Base-by-base conservation (phyloP, 208 protist genomes). In the Kentomonas sorsogonicus region DNA sequence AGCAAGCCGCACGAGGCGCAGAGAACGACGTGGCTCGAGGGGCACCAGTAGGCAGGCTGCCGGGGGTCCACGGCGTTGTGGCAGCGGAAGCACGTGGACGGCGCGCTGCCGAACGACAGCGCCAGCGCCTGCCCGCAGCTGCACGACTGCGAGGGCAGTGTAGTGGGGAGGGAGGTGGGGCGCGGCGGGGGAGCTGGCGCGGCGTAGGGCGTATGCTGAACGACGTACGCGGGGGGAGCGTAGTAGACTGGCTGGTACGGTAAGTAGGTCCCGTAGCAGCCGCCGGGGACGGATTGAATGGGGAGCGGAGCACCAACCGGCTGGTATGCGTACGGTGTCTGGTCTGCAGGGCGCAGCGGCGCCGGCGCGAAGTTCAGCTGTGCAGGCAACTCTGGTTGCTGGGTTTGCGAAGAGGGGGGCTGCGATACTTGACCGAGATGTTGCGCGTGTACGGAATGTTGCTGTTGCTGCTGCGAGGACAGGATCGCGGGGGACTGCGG, bases 11-110 rank as follows among this genome's bases (percentile, higher is more conserved):
- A 70, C 50, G 34, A 47, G 0, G 74, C 59, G 44, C 77, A 85
- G 15, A 85, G 61, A 5, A 44, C 48, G 20, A 80, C 50, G 46
- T 85, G 77, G 1, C 56, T 63, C 3, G 27, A 54, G 0, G 64
- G 54, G 34, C 77, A 85, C 72, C 69, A 74, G 36, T 85, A 85
- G 11, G 72, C 58, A 4, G 77, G 34, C 26, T 58, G 62, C 15
- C 53, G 43, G 2, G 64, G 25, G 1, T 39, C 40, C 31, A 81
- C 50, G 23, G 9, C 10, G 11, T 26, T 53, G 25, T 65, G 53
- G 56, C 77, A 85, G 40, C 62, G 62, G 22, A 55, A 57, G 41
- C 77, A 85, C 1, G 29, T 45, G 5, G 57, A 52, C 20, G 36
- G 5, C 34, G 59, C 39, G 7, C 55, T 48, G 22, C 59, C 62